Evolutionary conservation across 352 stramenopile species (phyloP).

Genomic region (Phytophthora agathidicida): DNA sequence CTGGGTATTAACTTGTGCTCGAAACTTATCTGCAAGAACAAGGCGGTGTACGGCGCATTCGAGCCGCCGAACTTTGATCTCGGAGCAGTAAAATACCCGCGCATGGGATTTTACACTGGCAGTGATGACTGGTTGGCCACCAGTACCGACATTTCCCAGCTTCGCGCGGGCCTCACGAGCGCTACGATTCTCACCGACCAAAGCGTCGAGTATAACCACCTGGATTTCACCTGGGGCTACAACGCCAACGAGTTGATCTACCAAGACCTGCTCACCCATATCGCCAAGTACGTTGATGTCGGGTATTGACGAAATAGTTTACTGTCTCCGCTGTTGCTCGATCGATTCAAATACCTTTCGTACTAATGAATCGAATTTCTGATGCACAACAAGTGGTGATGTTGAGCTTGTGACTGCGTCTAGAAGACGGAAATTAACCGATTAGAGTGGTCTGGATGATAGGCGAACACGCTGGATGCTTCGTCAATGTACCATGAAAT

Average conservation of each 20-base stretch:
- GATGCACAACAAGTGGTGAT: no score
- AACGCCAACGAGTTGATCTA: constrained; percentile 65
- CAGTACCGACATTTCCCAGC: constrained; percentile 46
- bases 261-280: constrained; percentile 55
- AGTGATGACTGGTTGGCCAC: constrained; percentile 60
- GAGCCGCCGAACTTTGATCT: constrained; percentile 57
- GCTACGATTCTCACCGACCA: constrained; percentile 60
- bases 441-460: no score
- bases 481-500: no score
- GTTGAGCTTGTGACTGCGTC: no score
- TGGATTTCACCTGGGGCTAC: constrained; percentile 78
- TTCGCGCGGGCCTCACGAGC: constrained; percentile 44
- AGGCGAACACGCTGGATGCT: no score
- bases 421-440: no score
- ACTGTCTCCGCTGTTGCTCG: no score
- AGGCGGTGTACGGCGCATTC: constrained; percentile 53
- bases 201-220: constrained; percentile 59
- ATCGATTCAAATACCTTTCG: no score
- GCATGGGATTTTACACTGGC: constrained; percentile 57
- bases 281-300: constrained; percentile 56
- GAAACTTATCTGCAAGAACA: constrained; percentile 61
- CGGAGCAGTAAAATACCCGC: constrained; percentile 50
- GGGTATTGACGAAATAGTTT: constrained; percentile 41
- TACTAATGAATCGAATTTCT: no score
- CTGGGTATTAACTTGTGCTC: constrained; percentile 50